A percentile compares a stretch with the other conserved stretches of the same genome.
phyloP scores from a whole-genome alignment of 208 protist genomes.

The Acanthamoeba healyi region DNA sequence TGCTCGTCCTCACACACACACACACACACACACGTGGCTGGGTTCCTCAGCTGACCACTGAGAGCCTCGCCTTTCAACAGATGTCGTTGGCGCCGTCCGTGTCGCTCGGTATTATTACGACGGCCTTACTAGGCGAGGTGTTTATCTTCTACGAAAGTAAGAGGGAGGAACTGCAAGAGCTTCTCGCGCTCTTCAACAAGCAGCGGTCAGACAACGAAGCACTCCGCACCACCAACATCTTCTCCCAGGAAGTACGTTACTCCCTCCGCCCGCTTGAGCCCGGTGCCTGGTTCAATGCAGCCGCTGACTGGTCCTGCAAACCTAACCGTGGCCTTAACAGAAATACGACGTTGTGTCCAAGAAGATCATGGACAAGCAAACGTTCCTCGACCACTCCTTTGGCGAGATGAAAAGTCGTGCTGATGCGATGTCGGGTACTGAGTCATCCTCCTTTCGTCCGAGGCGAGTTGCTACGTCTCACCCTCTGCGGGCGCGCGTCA shows the following conservation, averaged over 20 bases:
- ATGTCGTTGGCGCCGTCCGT: not conserved
- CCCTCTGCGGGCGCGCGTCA: not conserved
- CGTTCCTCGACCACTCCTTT: constrained; percentile 43
- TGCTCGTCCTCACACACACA: too few relatives aligned
- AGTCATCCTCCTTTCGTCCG: not conserved
- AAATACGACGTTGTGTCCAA: not conserved
- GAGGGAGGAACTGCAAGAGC: not conserved
- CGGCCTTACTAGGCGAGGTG: not conserved
- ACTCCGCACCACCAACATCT: not conserved
- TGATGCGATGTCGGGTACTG: not conserved
- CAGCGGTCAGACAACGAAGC: not conserved
- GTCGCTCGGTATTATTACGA: not conserved
- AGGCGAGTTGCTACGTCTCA: not conserved
- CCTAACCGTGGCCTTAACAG: not conserved
- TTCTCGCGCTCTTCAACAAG: not conserved
- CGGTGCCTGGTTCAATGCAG: too few relatives aligned
- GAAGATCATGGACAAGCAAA: constrained; percentile 41
- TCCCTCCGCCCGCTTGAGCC: not conserved
- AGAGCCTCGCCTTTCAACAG: too few relatives aligned
- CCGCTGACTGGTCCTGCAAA: too few relatives aligned
- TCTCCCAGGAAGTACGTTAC: not conserved
- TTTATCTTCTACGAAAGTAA: not conserved
- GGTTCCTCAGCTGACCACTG: too few relatives aligned
- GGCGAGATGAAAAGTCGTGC: constrained; percentile 22
- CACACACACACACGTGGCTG: not conserved